Percentiles rank a stretch among this genome's conserved stretches.
Evolutionary conservation across 2,329 filamentous ascomycete species (phyloP).

Genomic region (Coleophoma eucalyptorum): DNA sequence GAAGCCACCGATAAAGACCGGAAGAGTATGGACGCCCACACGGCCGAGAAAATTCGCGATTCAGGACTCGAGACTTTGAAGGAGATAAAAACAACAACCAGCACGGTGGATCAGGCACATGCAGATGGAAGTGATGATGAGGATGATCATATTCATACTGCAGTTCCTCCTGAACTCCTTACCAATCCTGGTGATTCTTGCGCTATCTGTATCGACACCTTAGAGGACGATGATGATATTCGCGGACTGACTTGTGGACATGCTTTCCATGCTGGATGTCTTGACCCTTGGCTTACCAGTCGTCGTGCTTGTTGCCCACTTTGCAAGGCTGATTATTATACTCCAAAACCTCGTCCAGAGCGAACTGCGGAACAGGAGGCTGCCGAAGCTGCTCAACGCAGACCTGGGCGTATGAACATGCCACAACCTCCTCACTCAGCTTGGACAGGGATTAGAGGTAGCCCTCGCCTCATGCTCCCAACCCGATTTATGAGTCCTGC

Average conservation of each 20-base stretch:
- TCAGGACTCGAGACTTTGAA: slow-evolving; percentile 20
- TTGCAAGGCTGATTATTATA: slow-evolving; percentile 97
- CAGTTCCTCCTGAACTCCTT: slow-evolving; percentile 76
- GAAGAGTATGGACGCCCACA: slow-evolving; percentile 13
- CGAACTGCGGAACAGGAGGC: slow-evolving; percentile 14
- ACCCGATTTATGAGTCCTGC: slow-evolving; percentile 15
- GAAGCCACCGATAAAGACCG: slow-evolving; percentile 13
- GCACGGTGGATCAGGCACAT: slow-evolving; percentile 30
- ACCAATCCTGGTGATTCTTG: slow-evolving; percentile 86
- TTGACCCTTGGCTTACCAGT: slow-evolving; percentile 95
- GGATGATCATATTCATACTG: slow-evolving; percentile 74
- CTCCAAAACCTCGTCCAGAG: slow-evolving; percentile 76
- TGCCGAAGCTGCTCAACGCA: slow-evolving; percentile 16
- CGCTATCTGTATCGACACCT: slow-evolving; percentile 90
- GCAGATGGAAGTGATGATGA: slow-evolving; percentile 69
- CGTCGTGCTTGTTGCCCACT: slow-evolving; percentile 93
- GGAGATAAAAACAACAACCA: slow-evolving; percentile 23
- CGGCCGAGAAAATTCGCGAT: slow-evolving; percentile 15
- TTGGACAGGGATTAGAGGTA: slow-evolving; percentile 23
- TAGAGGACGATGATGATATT: slow-evolving; percentile 95
- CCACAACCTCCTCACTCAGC: slow-evolving; percentile 19
- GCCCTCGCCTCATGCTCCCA: slow-evolving; percentile 17
- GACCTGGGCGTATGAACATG: slow-evolving; percentile 17
- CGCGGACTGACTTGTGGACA: slow-evolving; percentile 95
- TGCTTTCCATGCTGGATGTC: slow-evolving; percentile 92